Base-by-base conservation (phyloP, 1,284 basidiomycete genomes). In the Spongiforma sp. region DNA sequence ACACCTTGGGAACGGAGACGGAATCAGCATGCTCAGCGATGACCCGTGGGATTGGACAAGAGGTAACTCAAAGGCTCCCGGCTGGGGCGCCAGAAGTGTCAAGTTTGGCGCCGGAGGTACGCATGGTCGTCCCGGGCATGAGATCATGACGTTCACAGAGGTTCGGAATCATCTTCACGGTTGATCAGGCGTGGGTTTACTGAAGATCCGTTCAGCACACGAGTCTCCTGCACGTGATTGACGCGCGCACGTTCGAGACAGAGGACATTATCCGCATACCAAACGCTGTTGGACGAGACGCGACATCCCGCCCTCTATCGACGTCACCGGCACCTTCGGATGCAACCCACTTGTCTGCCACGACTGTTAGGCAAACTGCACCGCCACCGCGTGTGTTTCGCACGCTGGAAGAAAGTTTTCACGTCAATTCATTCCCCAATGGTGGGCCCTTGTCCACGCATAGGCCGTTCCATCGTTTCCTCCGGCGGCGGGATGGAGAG, bases 71-170 rank as follows among this genome's bases (percentile, higher is more conserved):
- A 82, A 80, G 62, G 89, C 89, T 0, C 90, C 91, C 1, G 89
- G 89, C 0, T 93, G 91, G 86, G 91, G 92, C 62, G 89, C 90
- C 26, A 79, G 93, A 60, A 90, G 83, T 63, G 84, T 95, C 70
- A 93, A 93, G 74, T 95, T 95, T 77, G 88, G 89, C 62, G 79
- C 85, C 50, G 81, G 83, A 59, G 73, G 82, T 63, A 65, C 79
- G 65, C 67, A 72, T 63, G 75, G 78, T 60, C 75, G 75, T 33
- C 54, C 68, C 33, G 84, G 82, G 19, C 83, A 85, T 37, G 92
- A 94, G 74, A 76, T 93, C 6, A 85, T 95, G 84, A 86, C 86
- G 0, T 95, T 94, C 77, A 92, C 93, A n/a, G 93, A 94, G 85
- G 91, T 93, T n/a, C 65, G 60, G 85, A 37, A 9, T 70, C 36